A percentile compares a stretch with the other conserved stretches of the same genome.
Conservation (phyloP, 441 rosid species). For the Mallotus japonicus region DNA sequence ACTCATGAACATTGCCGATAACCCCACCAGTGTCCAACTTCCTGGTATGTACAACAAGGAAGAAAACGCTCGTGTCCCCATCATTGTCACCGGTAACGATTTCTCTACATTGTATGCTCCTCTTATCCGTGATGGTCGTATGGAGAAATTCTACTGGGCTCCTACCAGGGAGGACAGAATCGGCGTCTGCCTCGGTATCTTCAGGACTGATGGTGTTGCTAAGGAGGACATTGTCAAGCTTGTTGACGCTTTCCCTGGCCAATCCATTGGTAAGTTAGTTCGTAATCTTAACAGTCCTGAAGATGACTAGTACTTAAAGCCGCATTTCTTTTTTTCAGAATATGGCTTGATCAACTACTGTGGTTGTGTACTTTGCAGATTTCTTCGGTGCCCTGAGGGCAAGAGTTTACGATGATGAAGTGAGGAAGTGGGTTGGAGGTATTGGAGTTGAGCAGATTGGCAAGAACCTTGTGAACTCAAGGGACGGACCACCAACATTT, state of each 20-base stretch:
- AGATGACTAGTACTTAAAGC: too few relatives aligned
- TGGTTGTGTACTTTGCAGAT: constrained; percentile 35
- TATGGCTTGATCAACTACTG: not conserved
- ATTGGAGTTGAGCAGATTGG: constrained; percentile 68
- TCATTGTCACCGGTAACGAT: constrained; percentile 93
- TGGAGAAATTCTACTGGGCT: constrained; percentile 99
- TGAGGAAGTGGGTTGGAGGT: constrained; percentile 74
- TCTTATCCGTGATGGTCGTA: constrained; percentile 98
- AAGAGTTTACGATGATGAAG: constrained; percentile 95
- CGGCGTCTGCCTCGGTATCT: constrained; percentile 90
- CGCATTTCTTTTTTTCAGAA: not conserved
- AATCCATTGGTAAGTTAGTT: constrained; percentile 68
- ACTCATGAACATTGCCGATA: constrained; percentile 99
- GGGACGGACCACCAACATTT: constrained; percentile 73
- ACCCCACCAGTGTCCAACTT: constrained; percentile 90
- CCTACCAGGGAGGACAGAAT: constrained; percentile 91
- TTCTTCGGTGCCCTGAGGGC: constrained; percentile 97
- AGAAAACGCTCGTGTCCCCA: constrained; percentile 91
- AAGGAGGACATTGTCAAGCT: constrained; percentile 55
- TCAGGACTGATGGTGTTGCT: constrained; percentile 56
- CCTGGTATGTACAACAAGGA: constrained; percentile 99
- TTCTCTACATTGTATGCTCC: constrained; percentile 95
- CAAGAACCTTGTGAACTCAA: constrained; percentile 87
- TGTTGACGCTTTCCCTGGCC: constrained; percentile 95
- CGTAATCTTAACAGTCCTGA: too few relatives aligned